A percentile compares a stretch with the other conserved stretches of the same genome.
Conservation (phyloP, 2,329 filamentous ascomycete genomes). For the Fusarium armeniacum region DNA sequence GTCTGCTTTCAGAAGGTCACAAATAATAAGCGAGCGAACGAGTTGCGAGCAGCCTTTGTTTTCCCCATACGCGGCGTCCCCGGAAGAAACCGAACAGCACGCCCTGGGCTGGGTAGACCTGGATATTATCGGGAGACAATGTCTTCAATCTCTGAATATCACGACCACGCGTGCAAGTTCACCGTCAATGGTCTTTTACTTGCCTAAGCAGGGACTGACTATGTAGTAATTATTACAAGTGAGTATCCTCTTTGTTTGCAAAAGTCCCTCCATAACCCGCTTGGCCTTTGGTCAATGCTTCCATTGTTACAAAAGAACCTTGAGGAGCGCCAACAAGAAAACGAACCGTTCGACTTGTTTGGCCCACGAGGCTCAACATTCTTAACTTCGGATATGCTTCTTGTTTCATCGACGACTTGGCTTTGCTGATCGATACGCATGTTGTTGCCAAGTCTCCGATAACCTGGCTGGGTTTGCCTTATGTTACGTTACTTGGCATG, state of each 20-base stretch:
- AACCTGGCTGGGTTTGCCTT: not conserved
- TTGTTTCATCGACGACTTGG: constrained; percentile 7
- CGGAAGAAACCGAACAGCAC: constrained; percentile 18
- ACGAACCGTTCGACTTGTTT: constrained; percentile 32
- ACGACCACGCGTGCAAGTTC: constrained; percentile 20
- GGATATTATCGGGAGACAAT: constrained; percentile 28
- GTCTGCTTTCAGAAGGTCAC: constrained; percentile 49
- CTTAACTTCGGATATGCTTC: constrained; percentile 28
- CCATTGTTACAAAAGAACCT: constrained; percentile 38
- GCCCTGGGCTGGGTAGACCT: constrained; percentile 21
- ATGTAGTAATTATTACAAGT: constrained; percentile 38
- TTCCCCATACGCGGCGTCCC: constrained; percentile 21
- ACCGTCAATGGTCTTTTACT: constrained; percentile 11
- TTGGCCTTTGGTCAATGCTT: constrained; percentile 25
- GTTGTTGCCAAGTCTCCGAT: constrained; percentile 4
- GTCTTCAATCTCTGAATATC: constrained; percentile 10
- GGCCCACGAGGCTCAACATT: constrained; percentile 29
- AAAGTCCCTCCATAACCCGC: constrained; percentile 43
- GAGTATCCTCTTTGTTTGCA: constrained; percentile 40
- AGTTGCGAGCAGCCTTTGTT: constrained; percentile 6
- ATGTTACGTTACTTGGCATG: constrained; percentile 33
- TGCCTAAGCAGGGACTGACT: constrained; percentile 24
- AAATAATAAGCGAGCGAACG: constrained; percentile 24
- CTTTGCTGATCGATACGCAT: constrained; percentile 11
- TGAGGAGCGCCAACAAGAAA: constrained; percentile 18